Conservation (phyloP, 2,329 filamentous ascomycete species). For the Trichoderma harzianum region DNA sequence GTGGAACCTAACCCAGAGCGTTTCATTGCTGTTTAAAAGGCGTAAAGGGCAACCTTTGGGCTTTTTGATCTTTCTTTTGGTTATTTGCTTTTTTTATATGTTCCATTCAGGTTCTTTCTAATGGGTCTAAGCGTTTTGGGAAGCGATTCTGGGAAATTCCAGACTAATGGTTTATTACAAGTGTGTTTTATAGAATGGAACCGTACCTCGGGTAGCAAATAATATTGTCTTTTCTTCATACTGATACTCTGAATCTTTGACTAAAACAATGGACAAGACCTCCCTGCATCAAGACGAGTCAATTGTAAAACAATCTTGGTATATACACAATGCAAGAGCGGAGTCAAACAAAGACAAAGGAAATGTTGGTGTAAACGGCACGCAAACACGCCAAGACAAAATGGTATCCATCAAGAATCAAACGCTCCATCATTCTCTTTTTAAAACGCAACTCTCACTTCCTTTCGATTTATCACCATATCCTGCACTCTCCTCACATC, state of each 20-base stretch:
- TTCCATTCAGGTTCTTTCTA: neutral
- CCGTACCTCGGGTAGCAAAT: neutral
- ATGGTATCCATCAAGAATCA: constrained; percentile 11
- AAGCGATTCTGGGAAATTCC: neutral
- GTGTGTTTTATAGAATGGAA: neutral
- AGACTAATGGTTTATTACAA: neutral
- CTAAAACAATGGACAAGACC: neutral
- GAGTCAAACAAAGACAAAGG: neutral
- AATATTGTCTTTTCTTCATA: neutral
- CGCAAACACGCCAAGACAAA: neutral
- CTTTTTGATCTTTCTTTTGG: neutral
- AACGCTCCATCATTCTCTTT: neutral
- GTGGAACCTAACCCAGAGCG: constrained; percentile 33
- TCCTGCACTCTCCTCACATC: neutral
- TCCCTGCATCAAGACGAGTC: neutral
- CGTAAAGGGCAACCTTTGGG: neutral
- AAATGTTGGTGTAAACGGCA: neutral
- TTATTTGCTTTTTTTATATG: neutral
- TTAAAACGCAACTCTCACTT: neutral
- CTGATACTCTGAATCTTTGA: neutral
- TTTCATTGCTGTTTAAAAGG: constrained; percentile 27
- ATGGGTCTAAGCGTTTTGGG: neutral
- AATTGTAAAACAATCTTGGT: neutral
- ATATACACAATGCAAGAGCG: neutral
- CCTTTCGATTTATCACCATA: neutral